A percentile compares a stretch with the other conserved stretches of the same genome.
Evolutionary conservation across 768 basidiomycete species (phyloP).

Genomic region (Phaeolepiota aurea): DNA sequence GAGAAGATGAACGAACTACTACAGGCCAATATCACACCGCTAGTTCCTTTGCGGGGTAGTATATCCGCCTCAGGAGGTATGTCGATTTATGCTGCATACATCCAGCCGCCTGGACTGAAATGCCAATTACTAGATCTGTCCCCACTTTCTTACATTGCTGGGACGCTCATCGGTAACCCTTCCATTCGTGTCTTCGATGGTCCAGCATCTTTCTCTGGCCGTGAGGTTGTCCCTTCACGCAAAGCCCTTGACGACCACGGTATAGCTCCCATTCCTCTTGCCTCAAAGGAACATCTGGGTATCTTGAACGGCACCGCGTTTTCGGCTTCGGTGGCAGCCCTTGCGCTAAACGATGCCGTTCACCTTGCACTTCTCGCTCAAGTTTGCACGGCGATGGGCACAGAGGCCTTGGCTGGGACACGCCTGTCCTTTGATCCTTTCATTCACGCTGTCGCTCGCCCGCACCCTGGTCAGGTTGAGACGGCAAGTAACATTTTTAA

Average conservation of each 20-base stretch:
- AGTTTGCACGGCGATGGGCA: constrained; percentile 72
- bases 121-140: constrained; percentile 44
- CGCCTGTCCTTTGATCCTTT: constrained; percentile 60
- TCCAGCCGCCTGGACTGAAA: background rate
- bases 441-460: constrained; percentile 66
- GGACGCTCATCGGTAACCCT: constrained; percentile 57
- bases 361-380: constrained; percentile 58
- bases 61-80: constrained; percentile 78
- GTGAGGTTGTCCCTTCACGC: constrained; percentile 41
- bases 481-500: constrained; percentile 54
- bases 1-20: constrained; percentile 72
- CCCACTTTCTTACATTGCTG: constrained; percentile 79
- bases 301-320: constrained; percentile 74
- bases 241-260: constrained; percentile 41
- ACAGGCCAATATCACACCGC: constrained; percentile 60
- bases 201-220: constrained; percentile 37
- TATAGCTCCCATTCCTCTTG: constrained; percentile 51
- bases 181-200: constrained; percentile 60
- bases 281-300: constrained; percentile 62
- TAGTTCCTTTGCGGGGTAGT: constrained; percentile 78
- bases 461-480: constrained; percentile 79
- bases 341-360: constrained; percentile 66
- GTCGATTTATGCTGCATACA: constrained; percentile 10
- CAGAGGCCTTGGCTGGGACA: constrained; percentile 65
- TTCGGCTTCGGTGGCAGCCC: constrained; percentile 62